Conservation (phyloP, 2,329 filamentous ascomycete genomes). For the Botrytis deweyae region DNA sequence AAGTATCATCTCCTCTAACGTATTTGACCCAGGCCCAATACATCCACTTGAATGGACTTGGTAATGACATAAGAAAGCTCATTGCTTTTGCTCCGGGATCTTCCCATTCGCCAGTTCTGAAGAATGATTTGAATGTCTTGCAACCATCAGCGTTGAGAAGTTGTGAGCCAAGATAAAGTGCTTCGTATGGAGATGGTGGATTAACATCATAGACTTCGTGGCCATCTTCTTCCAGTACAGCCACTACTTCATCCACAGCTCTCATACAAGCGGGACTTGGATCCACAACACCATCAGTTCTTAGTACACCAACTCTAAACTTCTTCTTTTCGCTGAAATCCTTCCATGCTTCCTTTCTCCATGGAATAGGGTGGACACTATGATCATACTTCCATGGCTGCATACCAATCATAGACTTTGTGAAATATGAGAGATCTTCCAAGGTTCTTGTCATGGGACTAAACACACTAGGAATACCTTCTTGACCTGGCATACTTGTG, state of each 20-base stretch:
- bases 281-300: conserved; percentile 78
- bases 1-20: conserved; percentile 69
- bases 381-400: conserved; percentile 88
- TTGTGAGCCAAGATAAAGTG: conserved; percentile 71
- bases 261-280: conserved; percentile 81
- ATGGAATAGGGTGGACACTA: conserved; percentile 79
- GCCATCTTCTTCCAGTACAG: conserved; percentile 67
- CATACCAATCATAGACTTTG: conserved; percentile 73
- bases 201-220: conserved; percentile 70
- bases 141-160: conserved; percentile 85
- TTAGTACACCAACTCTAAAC: conserved; percentile 73
- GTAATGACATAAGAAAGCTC: conserved; percentile 69
- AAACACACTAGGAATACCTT: conserved; percentile 85
- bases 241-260: conserved; percentile 68
- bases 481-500: conserved; percentile 90
- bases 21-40: conserved; percentile 91
- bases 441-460: conserved; percentile 89
- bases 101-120: conserved; percentile 74
- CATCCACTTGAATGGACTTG: conserved; percentile 73
- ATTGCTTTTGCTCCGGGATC: conserved; percentile 77
- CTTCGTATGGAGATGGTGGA: conserved; percentile 71
- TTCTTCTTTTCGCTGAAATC: conserved; percentile 61
- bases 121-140: conserved; percentile 73
- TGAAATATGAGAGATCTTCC: conserved; percentile 81
- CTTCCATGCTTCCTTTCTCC: conserved; percentile 62